Percentiles rank a stretch among this genome's conserved stretches.
Conservation (phyloP, 257 asterid species). For the Solanum bulbocastanum region DNA sequence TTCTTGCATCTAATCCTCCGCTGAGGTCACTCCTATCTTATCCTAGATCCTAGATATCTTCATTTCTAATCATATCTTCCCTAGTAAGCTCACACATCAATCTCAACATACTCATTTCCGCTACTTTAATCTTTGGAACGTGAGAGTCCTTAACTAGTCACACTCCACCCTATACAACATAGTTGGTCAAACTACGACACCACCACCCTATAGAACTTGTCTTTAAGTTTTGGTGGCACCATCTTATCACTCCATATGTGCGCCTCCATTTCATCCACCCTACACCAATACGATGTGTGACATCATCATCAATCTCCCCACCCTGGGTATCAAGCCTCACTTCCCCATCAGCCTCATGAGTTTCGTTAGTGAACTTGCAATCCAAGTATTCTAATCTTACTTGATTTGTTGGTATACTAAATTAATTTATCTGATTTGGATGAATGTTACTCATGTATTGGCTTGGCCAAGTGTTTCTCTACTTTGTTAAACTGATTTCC, state of each 20-base stretch:
- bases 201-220: background rate
- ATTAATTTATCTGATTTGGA: background rate
- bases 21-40: background rate
- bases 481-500: background rate
- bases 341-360: background rate
- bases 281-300: background rate
- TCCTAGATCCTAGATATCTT: background rate
- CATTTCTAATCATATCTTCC: background rate
- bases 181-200: background rate
- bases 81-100: background rate
- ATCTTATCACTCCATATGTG: background rate
- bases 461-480: background rate
- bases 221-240: background rate
- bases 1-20: background rate
- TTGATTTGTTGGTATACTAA: background rate
- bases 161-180: background rate
- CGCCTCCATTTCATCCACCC: background rate
- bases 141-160: background rate
- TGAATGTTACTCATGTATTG: background rate
- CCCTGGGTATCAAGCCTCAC: background rate
- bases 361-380: background rate
- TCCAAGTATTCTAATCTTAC: background rate
- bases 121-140: background rate
- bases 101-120: background rate
- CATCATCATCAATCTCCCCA: background rate